A percentile compares a stretch with the other conserved stretches of the same genome.
Evolutionary conservation across 202 grass and related monocot species (phyloP).

Genomic region (Setaria italica): DNA sequence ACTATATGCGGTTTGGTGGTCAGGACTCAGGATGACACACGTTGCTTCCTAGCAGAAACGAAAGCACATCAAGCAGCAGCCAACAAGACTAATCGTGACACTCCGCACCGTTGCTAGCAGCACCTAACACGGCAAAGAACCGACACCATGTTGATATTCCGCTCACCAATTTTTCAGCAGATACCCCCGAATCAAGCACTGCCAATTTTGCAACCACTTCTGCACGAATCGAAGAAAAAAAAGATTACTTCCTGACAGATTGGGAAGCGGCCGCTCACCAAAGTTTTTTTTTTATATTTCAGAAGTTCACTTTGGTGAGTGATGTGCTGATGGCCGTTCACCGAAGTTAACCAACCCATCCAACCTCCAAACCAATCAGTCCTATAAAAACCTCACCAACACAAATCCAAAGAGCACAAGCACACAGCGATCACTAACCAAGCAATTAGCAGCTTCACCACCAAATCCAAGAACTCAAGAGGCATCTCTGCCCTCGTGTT

Average conservation of each 20-base stretch:
- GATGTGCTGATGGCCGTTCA: conserved; percentile 22
- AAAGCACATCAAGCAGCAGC: neutral
- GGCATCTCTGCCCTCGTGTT: neutral
- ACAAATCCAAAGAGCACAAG: neutral
- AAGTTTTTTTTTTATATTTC: neutral
- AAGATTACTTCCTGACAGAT: conserved; percentile 24
- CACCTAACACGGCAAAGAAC: conserved; percentile 32
- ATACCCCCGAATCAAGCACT: neutral
- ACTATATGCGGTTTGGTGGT: neutral
- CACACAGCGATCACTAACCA: neutral
- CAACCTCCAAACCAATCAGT: neutral
- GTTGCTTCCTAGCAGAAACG: neutral
- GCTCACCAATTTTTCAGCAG: neutral
- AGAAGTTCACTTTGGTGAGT: too few species aligned
- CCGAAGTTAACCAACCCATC: conserved; percentile 45
- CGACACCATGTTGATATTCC: conserved; percentile 2
- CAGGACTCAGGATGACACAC: neutral
- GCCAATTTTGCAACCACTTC: neutral
- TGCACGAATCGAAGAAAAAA: neutral
- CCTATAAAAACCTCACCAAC: conserved; percentile 47
- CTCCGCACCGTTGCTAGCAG: neutral
- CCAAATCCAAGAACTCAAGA: neutral
- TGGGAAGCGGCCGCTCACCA: conserved; percentile 71
- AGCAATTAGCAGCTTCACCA: conserved; percentile 10
- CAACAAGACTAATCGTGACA: neutral